phyloP scores from a whole-genome alignment of 345 rosid species.

The Acer saccharum region DNA sequence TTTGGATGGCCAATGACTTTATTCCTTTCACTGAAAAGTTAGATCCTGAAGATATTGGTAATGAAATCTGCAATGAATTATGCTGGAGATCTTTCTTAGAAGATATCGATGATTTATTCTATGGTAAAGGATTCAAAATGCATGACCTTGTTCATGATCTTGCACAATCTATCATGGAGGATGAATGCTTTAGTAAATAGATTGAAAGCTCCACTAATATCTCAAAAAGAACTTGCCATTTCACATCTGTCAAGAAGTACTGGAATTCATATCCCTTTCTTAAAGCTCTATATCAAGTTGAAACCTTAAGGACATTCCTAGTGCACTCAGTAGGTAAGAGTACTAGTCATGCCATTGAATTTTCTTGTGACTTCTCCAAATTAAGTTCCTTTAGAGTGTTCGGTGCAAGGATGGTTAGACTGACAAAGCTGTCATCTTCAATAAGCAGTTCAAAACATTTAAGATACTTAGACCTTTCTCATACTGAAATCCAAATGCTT shows the following conservation, averaged over 20 bases:
- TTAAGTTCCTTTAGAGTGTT: neutral
- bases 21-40: too few relatives aligned
- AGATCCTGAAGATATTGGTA: too few relatives aligned
- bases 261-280: neutral
- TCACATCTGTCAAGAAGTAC: fast-evolving
- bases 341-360: neutral
- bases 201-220: neutral
- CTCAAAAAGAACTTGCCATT: slow-evolving; percentile 5
- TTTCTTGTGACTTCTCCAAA: neutral
- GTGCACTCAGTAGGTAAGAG: neutral
- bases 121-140: too few relatives aligned
- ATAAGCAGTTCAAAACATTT: neutral
- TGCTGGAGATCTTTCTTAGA: too few relatives aligned
- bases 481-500: neutral
- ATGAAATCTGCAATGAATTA: too few relatives aligned
- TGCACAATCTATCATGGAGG: neutral
- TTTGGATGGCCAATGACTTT: too few relatives aligned
- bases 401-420: fast-evolving
- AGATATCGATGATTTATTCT: too few relatives aligned
- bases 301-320: neutral
- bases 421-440: neutral
- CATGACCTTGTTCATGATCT: too few relatives aligned
- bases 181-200: slow-evolving; percentile 5
- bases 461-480: slow-evolving; percentile 15
- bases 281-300: neutral